Evolutionary conservation across 2,329 filamentous ascomycete species (phyloP), one percentile per base, ranked within the genome.

Genomic region (Xylariomycetidae sp.): DNA sequence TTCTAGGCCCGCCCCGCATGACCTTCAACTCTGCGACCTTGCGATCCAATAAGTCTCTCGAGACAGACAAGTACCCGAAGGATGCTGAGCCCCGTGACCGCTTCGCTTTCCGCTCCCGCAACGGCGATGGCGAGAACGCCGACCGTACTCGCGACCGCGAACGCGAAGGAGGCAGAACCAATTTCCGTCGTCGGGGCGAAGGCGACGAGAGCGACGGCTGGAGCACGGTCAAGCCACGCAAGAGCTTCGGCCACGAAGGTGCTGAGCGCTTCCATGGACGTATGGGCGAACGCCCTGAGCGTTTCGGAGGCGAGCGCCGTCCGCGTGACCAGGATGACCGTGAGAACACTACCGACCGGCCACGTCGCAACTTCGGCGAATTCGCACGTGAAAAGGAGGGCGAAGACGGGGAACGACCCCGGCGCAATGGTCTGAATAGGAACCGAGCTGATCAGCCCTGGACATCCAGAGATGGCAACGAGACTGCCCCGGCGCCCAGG

Each of bases 1-100:
- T 92, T 38, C 82, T 95, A 37, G 88, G 85, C 10, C 88, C 88
- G 14, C 85, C 88, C 2, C 85, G 85, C 58, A 85, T 79, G 29
- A 77, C 79, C 27, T 95, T 95, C 59, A 77, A 85, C 33, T 93
- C 88, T 1, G 74, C 82, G 15, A 85, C 83, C 38, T 67, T 74
- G 19, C 70, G 76, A 40, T 56, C 52, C 16, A 57, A 60, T 33
- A 67, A 70, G 38, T 60, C 63, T 10, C 61, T 68, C 31, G 74
- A 76, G 31, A 63, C 63, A 18, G 72, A 80, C 18, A 78, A 75
- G 46, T 53, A 61, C 3, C 40, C 53, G 16, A 77, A 73, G 47
- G 73, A 76, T 30, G 35, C 57, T 6, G 72, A 76, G 16, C 50
- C 60, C 10, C 63, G 64, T 40, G 76, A 81, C 34, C 76, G 80